phyloP scores from a whole-genome alignment of 2,329 filamentous ascomycete genomes.

The Dothideomycetidae sp. region DNA sequence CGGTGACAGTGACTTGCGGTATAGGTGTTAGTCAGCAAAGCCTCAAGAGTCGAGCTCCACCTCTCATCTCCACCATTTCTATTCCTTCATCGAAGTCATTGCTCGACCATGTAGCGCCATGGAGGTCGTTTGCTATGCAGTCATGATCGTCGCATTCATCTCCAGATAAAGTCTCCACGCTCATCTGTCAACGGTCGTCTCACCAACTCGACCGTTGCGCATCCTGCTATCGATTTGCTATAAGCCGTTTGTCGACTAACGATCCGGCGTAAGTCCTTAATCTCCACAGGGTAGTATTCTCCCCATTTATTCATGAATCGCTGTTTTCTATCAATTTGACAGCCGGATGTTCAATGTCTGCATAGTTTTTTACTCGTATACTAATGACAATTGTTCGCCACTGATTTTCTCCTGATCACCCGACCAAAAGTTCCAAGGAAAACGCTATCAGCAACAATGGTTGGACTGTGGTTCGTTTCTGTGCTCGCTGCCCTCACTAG shows the following conservation, averaged over 20 bases:
- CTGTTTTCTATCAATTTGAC: neutral
- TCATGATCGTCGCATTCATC: no score
- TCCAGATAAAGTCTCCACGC: no score
- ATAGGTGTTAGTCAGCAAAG: no score
- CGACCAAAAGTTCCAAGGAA: neutral
- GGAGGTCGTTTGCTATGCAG: no score
- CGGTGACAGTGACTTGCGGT: no score
- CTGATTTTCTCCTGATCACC: neutral
- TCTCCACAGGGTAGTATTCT: neutral
- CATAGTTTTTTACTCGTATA: neutral
- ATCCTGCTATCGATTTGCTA: neutral
- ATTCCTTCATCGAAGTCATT: no score
- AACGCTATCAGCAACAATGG: neutral
- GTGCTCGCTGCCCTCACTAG: neutral
- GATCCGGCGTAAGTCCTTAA: neutral
- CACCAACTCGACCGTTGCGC: neutral
- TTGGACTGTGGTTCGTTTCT: neutral
- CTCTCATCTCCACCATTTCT: no score
- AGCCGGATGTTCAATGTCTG: neutral
- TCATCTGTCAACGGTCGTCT: neutral
- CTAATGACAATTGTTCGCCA: neutral
- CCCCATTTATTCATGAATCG: neutral
- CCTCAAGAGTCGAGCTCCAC: no score
- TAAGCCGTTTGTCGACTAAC: neutral
- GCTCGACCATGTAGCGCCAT: no score